Conservation (phyloP, 352 stramenopile species). For the Thalassiosira hispida region DNA sequence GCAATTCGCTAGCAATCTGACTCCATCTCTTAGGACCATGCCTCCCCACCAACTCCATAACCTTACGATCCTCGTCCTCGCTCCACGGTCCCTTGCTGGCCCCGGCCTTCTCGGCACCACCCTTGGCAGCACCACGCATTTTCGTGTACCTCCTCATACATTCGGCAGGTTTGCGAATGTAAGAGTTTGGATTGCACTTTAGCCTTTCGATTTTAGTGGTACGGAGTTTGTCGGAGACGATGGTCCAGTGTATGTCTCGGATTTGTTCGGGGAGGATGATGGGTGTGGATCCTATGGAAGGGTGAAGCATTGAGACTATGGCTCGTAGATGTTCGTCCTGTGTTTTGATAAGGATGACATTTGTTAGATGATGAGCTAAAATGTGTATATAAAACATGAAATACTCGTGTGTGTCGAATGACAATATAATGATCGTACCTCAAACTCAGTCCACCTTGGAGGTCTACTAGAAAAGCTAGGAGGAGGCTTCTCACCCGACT, state of each 20-base stretch:
- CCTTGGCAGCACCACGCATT: slow-evolving; percentile 28
- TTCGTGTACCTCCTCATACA: slow-evolving; percentile 56
- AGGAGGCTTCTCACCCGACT: slow-evolving; percentile 4
- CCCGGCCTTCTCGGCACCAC: slow-evolving; percentile 32
- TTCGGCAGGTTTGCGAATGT: slow-evolving; percentile 44
- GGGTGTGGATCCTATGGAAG: background rate
- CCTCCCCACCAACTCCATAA: slow-evolving; percentile 65
- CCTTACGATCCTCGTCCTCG: slow-evolving; percentile 72
- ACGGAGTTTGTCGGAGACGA: slow-evolving; percentile 23
- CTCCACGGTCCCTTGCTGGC: slow-evolving; percentile 74
- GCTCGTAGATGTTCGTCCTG: slow-evolving; percentile 48
- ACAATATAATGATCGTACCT: slow-evolving; percentile 24
- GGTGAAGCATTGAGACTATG: slow-evolving; percentile 34
- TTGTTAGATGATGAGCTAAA: background rate
- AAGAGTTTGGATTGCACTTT: slow-evolving; percentile 29
- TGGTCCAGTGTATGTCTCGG: slow-evolving; percentile 47
- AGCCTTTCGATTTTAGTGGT: slow-evolving; percentile 31
- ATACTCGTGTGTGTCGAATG: too few relatives aligned
- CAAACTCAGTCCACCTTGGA: slow-evolving; percentile 42
- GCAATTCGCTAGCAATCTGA: slow-evolving; percentile 65
- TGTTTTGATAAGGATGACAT: background rate
- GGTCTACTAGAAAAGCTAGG: slow-evolving; percentile 35
- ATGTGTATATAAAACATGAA: too few relatives aligned
- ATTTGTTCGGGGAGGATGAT: slow-evolving; percentile 25
- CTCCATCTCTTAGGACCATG: slow-evolving; percentile 73